A percentile compares a stretch with the other conserved stretches of the same genome.
Conservation (phyloP, 176 grass and related monocot genomes). For the Puccinellia tenuiflora region DNA sequence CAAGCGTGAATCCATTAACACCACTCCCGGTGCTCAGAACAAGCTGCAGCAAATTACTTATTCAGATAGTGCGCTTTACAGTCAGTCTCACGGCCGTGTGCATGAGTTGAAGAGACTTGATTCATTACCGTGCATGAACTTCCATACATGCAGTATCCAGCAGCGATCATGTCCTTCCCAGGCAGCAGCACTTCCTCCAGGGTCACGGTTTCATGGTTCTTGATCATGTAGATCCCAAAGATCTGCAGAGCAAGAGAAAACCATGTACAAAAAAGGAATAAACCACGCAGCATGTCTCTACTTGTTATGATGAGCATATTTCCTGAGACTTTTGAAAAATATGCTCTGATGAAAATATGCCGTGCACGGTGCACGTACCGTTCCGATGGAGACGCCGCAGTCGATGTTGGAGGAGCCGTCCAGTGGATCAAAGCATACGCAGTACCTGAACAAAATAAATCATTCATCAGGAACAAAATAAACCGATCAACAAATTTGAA, state of each 20-base stretch:
- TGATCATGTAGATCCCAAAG: slow-evolving; percentile 84
- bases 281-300: neutral
- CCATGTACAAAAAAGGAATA: neutral
- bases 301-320: neutral
- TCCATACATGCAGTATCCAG: slow-evolving; percentile 98
- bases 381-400: slow-evolving; percentile 98
- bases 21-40: slow-evolving; percentile 83
- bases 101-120: neutral
- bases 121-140: slow-evolving; percentile 97
- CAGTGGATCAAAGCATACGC: slow-evolving; percentile 94
- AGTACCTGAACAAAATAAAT: slow-evolving; percentile 40
- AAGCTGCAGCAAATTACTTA: slow-evolving; percentile 43
- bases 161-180: slow-evolving; percentile 88
- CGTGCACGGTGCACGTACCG: slow-evolving; percentile 53
- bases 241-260: slow-evolving; percentile 29
- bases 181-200: slow-evolving; percentile 79
- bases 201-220: slow-evolving; percentile 55
- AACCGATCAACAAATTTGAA: neutral
- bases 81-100: no score
- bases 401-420: slow-evolving; percentile 99
- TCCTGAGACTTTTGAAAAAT: neutral
- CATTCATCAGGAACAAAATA: neutral
- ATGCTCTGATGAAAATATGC: neutral
- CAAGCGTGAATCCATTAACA: slow-evolving; percentile 94
- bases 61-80: neutral